Base-by-base conservation (phyloP, 352 stramenopile genomes). In the Pythium chondricola region DNA sequence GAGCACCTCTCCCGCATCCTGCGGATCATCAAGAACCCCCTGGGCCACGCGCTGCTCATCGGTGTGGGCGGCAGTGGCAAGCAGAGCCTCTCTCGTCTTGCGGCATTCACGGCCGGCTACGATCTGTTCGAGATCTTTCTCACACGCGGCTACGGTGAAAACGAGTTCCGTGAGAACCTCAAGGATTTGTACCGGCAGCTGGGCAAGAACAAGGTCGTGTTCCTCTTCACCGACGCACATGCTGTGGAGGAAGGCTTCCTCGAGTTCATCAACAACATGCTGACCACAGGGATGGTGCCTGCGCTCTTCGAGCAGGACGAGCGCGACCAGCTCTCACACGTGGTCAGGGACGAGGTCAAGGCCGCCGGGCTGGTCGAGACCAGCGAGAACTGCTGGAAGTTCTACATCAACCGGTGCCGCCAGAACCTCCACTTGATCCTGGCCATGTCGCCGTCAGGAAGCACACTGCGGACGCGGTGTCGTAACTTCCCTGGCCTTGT, bases 201-300 rank as follows among this genome's bases (percentile, higher is more conserved):
- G 6, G 88, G 83, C 8, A 83, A 85, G 29, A 80, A 81, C 9
- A 71, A 71, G 5, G 87, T 98, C 2, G 90, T 98, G 6, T 98
- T 98, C 59, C 76, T 98, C 13, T 97, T 98, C 63, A 98, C 93
- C 3, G 93, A 98, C 51, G 92, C 92, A 0, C 92, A 98, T 52
- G 90, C 96, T 0, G 91, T 97, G 2, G 86, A 98, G 55, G 93
- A 98, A 76, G 93, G 88, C 2, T 98, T 98, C 52, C 70, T 98
- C 16, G 93, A 98, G 57, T 97, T 97, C 46, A 93, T 98, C 52
- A 98, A 98, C 70, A 98, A 98, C 52, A 98, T 98, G 86, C 69
- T 98, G 6, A 97, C 92, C 0, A 98, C 92, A 0, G 93, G 93
- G 1, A 93, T 96, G 66, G 92, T 97, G 10, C 90, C 93, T 1